Evolutionary conservation across 257 asterid species (phyloP), one percentile per base, ranked within the genome.

Genomic region (Primulina huaijiensis): DNA sequence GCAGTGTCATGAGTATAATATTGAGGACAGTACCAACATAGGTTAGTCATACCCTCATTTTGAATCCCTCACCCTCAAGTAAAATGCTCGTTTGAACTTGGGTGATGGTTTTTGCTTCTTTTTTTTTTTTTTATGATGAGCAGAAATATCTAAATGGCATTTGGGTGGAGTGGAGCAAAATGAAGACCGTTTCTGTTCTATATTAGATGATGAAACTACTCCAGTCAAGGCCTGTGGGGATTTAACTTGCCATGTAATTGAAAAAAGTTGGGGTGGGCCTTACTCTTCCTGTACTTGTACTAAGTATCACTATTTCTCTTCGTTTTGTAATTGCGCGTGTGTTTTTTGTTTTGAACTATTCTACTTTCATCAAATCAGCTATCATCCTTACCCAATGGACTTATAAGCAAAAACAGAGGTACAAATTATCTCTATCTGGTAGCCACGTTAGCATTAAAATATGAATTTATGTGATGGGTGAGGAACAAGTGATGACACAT

Each of bases 181-280:
- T 14, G 90, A 83, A 74, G 85, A 65, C 21, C 76, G 71, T 74
- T 65, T 80, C 75, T 72, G 88, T 29, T 78, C 62, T 72, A 64
- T 83, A 70, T 76, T 84, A 64, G 88, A 81, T 64, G 88, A 81
- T 74, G 80, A 71, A 71, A 81, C 86, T 50, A 92, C 98, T 65
- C 98, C 98, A 21, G 77, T 88, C 65, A 90, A 87, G 82, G 95
- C 90, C 34, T 92, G 95, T 68, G 86, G 87, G 62, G 95, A 90
- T 76, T 60, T 88, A 75, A 82, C 84, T 68, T 81, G 84, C 82
- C 80, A 78, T 62, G 86, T 50, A 27, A 75, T 77, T 25, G 63
- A 40, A 50, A 50, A 50, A 14, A 20, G 56, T 75, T 60, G 67
- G 21, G 90, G 96, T 87, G 74, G 79, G 31, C 60, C 27, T 27